Evolutionary conservation across 1,284 basidiomycete species (phyloP).

Genomic region (Stereum hirsutum): DNA sequence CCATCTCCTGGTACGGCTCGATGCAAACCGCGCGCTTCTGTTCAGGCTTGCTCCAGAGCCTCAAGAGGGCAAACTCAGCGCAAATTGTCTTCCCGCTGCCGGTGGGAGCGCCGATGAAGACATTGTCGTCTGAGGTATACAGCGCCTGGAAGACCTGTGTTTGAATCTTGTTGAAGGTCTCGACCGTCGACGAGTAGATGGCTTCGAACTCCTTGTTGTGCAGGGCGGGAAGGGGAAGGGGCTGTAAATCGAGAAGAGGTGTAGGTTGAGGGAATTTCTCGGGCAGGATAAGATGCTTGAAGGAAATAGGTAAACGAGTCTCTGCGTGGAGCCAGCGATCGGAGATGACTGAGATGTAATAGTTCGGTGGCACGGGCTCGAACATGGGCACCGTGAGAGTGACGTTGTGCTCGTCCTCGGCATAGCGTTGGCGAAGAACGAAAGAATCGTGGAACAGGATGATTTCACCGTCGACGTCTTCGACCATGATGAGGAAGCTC

Average conservation of each 20-base stretch:
- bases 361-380: constrained; percentile 95
- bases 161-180: constrained; percentile 96
- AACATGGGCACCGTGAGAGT: constrained; percentile 95
- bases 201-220: constrained; percentile 88
- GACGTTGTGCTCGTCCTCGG: constrained; percentile 88
- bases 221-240: constrained; percentile 83
- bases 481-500: constrained; percentile 88
- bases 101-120: constrained; percentile 93
- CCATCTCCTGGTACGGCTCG: constrained; percentile 96
- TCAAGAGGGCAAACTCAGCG: constrained; percentile 90
- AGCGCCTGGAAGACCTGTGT: constrained; percentile 98
- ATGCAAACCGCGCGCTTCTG: constrained; percentile 89
- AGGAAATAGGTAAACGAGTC: constrained; percentile 91
- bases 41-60: constrained; percentile 85
- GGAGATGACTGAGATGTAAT: constrained; percentile 92
- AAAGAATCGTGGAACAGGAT: constrained; percentile 94
- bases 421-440: constrained; percentile 85
- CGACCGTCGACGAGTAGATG: constrained; percentile 73
- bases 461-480: constrained; percentile 96
- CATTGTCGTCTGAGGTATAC: constrained; percentile 93
- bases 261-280: constrained; percentile 95
- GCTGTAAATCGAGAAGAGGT: constrained; percentile 87
- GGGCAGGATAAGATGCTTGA: constrained; percentile 96
- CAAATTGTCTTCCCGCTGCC: constrained; percentile 97
- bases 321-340: constrained; percentile 96